phyloP scores from a whole-genome alignment of 208 protist species.

The Crithidia expoeki region DNA sequence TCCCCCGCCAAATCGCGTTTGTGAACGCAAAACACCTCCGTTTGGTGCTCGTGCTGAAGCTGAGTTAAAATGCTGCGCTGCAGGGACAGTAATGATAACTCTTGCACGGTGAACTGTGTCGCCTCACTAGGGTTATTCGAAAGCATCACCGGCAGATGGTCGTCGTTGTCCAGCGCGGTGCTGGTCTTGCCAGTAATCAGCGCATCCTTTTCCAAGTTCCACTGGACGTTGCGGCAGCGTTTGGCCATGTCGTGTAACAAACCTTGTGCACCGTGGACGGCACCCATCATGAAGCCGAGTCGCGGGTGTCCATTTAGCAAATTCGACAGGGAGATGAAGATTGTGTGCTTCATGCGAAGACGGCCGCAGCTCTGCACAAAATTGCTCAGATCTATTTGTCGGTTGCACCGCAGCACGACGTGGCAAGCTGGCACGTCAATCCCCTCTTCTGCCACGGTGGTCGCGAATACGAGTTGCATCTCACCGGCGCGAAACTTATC shows the following conservation, averaged over 20 bases:
- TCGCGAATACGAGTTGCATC: conserved; percentile 70
- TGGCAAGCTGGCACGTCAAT: conserved; percentile 72
- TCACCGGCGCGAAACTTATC: conserved; percentile 39
- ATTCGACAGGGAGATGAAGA: conserved; percentile 53
- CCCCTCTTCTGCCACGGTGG: conserved; percentile 75
- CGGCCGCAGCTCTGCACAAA: conserved; percentile 78
- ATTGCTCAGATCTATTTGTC: conserved; percentile 35
- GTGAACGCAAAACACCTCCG: conserved; percentile 13
- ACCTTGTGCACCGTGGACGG: background rate
- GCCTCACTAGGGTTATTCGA: conserved; percentile 4
- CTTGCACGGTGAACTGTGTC: background rate
- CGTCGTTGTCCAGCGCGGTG: background rate
- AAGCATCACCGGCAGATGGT: background rate
- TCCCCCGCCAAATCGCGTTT: background rate
- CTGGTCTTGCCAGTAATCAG: background rate
- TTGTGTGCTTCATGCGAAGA: conserved; percentile 40
- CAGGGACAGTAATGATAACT: background rate
- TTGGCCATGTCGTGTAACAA: background rate
- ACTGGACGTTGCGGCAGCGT: conserved; percentile 4
- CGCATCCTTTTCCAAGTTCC: background rate
- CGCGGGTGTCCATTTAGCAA: conserved; percentile 11
- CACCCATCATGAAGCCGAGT: conserved; percentile 14
- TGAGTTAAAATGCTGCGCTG: background rate
- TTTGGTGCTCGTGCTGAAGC: conserved; percentile 1
- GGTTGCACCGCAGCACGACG: conserved; percentile 63